phyloP scores from a whole-genome alignment of 305 asterid genomes.

The Rubia occidens region DNA sequence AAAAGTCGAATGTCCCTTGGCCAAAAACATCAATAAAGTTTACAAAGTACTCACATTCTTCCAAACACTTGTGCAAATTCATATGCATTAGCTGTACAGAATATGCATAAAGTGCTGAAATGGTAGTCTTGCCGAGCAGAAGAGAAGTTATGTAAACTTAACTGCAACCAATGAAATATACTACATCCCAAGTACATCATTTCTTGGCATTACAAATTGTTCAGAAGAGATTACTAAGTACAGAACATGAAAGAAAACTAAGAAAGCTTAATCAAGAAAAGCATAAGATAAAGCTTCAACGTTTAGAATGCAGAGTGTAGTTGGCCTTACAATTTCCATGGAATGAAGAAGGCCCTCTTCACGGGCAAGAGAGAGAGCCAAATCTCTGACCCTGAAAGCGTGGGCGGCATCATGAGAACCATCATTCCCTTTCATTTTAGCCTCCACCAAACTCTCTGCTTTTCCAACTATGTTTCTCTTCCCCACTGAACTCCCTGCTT shows the following conservation, averaged over 20 bases:
- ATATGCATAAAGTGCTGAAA: not conserved
- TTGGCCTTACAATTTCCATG: conserved; percentile 40
- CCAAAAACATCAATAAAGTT: not conserved
- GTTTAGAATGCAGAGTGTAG: not conserved
- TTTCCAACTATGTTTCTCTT: conserved; percentile 34
- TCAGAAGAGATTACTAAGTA: too few relatives aligned
- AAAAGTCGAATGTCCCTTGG: not conserved
- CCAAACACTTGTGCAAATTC: too few relatives aligned
- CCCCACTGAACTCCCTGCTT: conserved; percentile 2
- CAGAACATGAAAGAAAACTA: not conserved
- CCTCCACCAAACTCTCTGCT: conserved; percentile 66
- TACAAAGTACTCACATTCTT: not conserved
- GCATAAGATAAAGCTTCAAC: not conserved
- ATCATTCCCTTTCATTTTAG: conserved; percentile 72
- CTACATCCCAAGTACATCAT: not conserved
- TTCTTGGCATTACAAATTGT: not conserved
- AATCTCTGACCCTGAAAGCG: conserved; percentile 79
- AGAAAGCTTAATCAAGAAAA: not conserved
- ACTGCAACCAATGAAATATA: not conserved
- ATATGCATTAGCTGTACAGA: not conserved
- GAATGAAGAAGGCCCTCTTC: conserved; percentile 61
- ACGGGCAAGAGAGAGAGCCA: conserved; percentile 72
- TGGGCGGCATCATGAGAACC: conserved; percentile 94
- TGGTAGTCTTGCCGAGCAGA: not conserved
- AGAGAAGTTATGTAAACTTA: not conserved